Conservation (phyloP, 306 rosid genomes). For the Aeschynomene evenia region DNA sequence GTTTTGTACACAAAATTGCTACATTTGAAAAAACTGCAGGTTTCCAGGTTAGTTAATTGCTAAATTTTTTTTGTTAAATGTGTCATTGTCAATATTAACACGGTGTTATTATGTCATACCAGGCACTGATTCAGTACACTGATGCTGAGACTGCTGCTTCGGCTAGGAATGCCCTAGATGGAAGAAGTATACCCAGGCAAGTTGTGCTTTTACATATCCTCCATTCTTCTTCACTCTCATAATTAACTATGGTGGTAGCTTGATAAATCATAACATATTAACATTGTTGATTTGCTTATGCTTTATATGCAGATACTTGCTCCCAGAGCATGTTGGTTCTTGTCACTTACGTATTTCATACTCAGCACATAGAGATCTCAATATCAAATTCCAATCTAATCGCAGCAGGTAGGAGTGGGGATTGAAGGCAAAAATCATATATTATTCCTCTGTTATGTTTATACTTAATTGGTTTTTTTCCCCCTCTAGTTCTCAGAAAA, state of each 20-base stretch:
- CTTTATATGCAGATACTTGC: conserved; percentile 65
- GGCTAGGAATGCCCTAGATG: conserved; percentile 86
- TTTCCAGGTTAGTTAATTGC: conserved; percentile 66
- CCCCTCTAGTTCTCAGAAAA: conserved; percentile 6
- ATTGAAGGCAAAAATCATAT: conserved; percentile 23
- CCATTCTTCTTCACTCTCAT: neutral
- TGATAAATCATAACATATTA: neutral
- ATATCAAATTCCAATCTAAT: conserved; percentile 92
- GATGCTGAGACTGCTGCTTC: conserved; percentile 83
- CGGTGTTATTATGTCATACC: conserved; percentile 26
- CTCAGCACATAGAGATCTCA: conserved; percentile 89
- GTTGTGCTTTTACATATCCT: conserved; percentile 22
- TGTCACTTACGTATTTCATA: conserved; percentile 82
- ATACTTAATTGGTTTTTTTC: conserved; percentile 3
- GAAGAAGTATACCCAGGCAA: conserved; percentile 94
- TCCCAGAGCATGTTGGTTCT: conserved; percentile 83
- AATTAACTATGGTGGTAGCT: conserved; percentile 4
- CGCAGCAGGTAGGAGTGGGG: conserved; percentile 78
- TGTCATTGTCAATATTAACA: conserved; percentile 3
- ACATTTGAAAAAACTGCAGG: conserved; percentile 87
- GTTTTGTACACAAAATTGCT: conserved; percentile 89
- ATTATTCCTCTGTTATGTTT: neutral
- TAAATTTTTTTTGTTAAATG: conserved; percentile 4
- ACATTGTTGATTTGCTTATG: conserved; percentile 30
- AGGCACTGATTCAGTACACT: conserved; percentile 88